phyloP scores from a whole-genome alignment of 2,329 filamentous ascomycete genomes.

The Periglandula ipomoeae region DNA sequence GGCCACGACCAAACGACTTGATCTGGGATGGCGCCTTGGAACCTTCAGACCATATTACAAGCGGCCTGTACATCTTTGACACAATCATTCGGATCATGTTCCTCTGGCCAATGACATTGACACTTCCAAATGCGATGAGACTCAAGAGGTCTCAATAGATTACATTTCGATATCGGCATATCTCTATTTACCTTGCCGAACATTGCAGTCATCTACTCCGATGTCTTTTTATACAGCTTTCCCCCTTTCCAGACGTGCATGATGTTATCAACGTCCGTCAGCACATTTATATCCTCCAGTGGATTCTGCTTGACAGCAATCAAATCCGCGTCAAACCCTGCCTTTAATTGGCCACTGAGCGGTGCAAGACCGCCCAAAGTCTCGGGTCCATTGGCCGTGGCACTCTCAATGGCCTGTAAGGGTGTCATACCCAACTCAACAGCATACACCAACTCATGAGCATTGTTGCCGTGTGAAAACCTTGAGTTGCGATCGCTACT shows the following conservation, averaged over 20 bases:
- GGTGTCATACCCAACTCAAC: conserved; percentile 39
- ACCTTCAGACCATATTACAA: too few species aligned
- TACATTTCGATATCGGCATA: too few species aligned
- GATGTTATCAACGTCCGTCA: conserved; percentile 29
- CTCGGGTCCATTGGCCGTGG: conserved; percentile 33
- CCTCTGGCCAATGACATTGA: too few species aligned
- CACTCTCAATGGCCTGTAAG: conserved; percentile 41
- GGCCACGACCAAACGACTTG: too few species aligned
- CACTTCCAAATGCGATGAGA: too few species aligned
- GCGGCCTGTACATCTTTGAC: too few species aligned
- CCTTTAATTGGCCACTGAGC: conserved; percentile 34
- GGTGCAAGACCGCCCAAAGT: conserved; percentile 34
- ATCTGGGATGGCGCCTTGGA: too few species aligned
- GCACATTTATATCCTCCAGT: conserved; percentile 29
- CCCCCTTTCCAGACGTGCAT: conserved; percentile 35
- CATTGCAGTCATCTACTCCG: neutral
- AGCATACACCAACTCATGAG: conserved; percentile 35
- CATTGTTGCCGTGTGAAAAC: conserved; percentile 22
- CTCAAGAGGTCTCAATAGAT: too few species aligned
- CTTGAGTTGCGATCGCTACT: conserved; percentile 21
- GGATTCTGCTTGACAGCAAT: conserved; percentile 34
- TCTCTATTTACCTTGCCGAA: neutral
- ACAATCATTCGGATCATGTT: too few species aligned
- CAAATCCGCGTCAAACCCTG: conserved; percentile 38
- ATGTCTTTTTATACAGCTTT: conserved; percentile 26